Conservation (phyloP, 2,329 filamentous ascomycete genomes). For the Chrysoporthe cubensis region DNA sequence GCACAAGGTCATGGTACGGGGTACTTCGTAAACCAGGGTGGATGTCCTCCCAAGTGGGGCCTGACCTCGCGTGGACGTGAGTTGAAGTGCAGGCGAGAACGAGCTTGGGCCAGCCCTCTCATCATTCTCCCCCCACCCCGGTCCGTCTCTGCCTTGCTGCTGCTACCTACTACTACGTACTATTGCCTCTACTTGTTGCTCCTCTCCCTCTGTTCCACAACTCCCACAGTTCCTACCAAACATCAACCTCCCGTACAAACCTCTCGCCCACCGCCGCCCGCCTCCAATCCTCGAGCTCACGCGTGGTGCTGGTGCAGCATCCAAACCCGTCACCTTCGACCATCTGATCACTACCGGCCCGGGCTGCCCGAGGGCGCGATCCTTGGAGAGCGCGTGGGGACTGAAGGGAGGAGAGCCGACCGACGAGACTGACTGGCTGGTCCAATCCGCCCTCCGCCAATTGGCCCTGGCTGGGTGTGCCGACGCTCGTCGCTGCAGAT, state of each 20-base stretch:
- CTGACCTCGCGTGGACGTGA: slow-evolving; percentile 4
- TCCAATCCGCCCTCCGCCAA: slow-evolving; percentile 1
- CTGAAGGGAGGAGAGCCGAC: background rate
- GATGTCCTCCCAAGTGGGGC: slow-evolving; percentile 1
- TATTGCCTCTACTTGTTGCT: slow-evolving; percentile 4
- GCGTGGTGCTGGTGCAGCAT: background rate
- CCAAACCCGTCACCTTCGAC: background rate
- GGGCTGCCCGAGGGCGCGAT: slow-evolving; percentile 1
- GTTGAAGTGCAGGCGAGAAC: background rate
- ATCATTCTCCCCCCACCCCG: background rate
- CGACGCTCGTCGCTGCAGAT: slow-evolving; percentile 1
- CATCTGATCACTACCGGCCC: slow-evolving; percentile 2
- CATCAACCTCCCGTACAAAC: background rate
- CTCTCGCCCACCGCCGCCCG: background rate
- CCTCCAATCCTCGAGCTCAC: background rate
- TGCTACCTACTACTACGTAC: background rate
- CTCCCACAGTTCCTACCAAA: background rate
- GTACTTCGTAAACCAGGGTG: slow-evolving; percentile 1
- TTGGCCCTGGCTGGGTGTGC: background rate
- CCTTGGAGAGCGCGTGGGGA: slow-evolving; percentile 12
- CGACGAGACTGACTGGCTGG: slow-evolving; percentile 15
- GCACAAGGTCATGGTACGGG: background rate
- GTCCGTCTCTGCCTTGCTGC: slow-evolving; percentile 4
- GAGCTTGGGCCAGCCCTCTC: slow-evolving; percentile 5
- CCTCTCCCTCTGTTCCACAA: background rate